Conservation (phyloP, 495 filamentous ascomycete species). For the Lophiotrema nucula region DNA sequence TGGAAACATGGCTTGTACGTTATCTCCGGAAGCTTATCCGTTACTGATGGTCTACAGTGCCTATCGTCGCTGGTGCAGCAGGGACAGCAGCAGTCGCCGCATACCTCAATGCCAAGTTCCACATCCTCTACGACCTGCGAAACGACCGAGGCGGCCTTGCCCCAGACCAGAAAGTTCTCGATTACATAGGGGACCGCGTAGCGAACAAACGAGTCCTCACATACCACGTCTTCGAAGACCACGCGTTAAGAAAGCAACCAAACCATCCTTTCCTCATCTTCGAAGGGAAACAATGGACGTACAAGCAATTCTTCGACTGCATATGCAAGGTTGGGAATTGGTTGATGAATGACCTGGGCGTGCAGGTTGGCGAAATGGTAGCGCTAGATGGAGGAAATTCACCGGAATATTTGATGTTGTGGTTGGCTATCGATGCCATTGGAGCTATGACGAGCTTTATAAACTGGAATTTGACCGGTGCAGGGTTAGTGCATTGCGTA, state of each 20-base stretch:
- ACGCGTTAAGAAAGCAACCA: conserved; percentile 30
- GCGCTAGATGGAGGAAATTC: conserved; percentile 42
- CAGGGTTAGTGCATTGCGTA: conserved; percentile 40
- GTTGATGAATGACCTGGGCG: conserved; percentile 44
- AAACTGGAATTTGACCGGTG: conserved; percentile 44
- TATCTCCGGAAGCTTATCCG: background rate
- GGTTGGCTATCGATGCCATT: conserved; percentile 49
- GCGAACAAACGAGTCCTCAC: conserved; percentile 30
- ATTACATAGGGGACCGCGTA: conserved; percentile 16
- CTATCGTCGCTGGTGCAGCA: conserved; percentile 20
- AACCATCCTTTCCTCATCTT: conserved; percentile 41
- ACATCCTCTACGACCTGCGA: conserved; percentile 40
- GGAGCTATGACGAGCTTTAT: conserved; percentile 47
- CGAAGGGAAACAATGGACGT: conserved; percentile 43
- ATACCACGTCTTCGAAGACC: conserved; percentile 41
- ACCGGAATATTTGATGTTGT: conserved; percentile 46
- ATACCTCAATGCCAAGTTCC: conserved; percentile 33
- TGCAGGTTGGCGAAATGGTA: conserved; percentile 44
- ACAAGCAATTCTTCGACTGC: conserved; percentile 36
- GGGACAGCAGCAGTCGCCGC: conserved; percentile 26
- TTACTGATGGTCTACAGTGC: conserved; percentile 5
- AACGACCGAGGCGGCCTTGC: conserved; percentile 10
- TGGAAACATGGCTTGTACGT: background rate
- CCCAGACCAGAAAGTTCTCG: background rate
- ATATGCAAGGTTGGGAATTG: conserved; percentile 42